Base-by-base conservation (phyloP, 2,329 filamentous ascomycete species). In the Microcyclospora pomicola region DNA sequence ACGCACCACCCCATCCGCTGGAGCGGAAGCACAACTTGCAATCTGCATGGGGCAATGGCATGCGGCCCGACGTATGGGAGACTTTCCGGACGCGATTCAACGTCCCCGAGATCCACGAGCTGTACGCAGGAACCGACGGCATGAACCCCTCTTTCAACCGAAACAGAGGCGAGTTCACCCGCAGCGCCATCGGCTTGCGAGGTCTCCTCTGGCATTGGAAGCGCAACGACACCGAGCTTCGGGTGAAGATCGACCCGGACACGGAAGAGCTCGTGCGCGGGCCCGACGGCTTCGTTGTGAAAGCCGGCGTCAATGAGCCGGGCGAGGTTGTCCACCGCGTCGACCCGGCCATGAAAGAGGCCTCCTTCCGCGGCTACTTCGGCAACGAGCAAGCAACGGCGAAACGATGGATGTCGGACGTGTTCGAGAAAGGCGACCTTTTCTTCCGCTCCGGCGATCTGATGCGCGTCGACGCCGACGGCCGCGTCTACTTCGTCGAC, bases 361-460 rank as follows among this genome's bases (percentile, higher is more conserved):
- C 65, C 27, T 71, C 69, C 4, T 93, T 86, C 63, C 82, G 85
- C 54, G 85, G 86, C 3, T 94, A 94, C 60, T 87, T 78, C 60
- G 73, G 76, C 41, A 85, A 92, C 55, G 55, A 66, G 6, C 66
- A 68, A 15, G 82, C 84, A 0, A 82, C 80, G 0, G 64, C 76
- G 32, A 70, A 74, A 46, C 91, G 92, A 59, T 71, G 92, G 35
- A 58, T 88, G 46, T 72, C 77, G 3, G 65, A 79, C 48, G 82
- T 88, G 2, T 73, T 91, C 44, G 63, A 61, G 42, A 77, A 77
- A 49, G 83, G 80, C n/a, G 85, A 94, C 51, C 75, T 76, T 0
- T 93, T 75, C 68, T 92, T 86, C 65, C 75, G 83, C 15, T 80
- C 82, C 0, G 86, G 85, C 12, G 85, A 94, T 52, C 71, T 91